Evolutionary conservation across 2,329 filamentous ascomycete genomes (phyloP).

Genomic region (Cladobotryum protrusum): DNA sequence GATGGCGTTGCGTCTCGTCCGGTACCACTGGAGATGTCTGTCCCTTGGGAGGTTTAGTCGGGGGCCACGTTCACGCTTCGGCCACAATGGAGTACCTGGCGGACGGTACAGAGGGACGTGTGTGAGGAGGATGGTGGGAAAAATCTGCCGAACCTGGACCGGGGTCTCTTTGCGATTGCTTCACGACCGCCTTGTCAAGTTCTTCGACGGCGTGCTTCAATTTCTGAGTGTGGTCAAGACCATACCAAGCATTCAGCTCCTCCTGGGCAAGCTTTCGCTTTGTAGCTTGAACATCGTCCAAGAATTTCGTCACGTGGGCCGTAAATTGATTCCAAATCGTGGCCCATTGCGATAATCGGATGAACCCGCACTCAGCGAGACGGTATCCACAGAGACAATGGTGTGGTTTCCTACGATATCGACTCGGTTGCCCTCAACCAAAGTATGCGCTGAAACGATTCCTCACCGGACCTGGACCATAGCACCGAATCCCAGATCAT

Average conservation of each 20-base stretch:
- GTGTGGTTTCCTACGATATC: conserved; percentile 93
- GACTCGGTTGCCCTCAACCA: conserved; percentile 79
- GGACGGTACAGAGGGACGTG: conserved; percentile 86
- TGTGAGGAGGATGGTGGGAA: conserved; percentile 83
- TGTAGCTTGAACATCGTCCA: conserved; percentile 56
- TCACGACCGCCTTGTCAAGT: conserved; percentile 37
- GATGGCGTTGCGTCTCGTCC: conserved; percentile 73
- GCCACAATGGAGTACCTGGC: conserved; percentile 80
- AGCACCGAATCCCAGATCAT: conserved; percentile 86
- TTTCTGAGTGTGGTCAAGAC: conserved; percentile 47
- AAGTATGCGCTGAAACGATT: conserved; percentile 84
- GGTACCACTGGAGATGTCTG: conserved; percentile 46
- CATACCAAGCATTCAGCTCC: conserved; percentile 60
- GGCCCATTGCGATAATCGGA: conserved; percentile 44
- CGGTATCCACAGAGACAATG: conserved; percentile 83
- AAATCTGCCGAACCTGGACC: conserved; percentile 46
- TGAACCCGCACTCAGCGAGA: conserved; percentile 72
- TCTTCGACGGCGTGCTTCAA: conserved; percentile 57
- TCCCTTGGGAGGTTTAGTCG: conserved; percentile 54
- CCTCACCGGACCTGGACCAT: conserved; percentile 75
- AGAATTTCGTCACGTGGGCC: conserved; percentile 66
- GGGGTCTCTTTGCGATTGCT: conserved; percentile 28
- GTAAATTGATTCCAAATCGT: conserved; percentile 60
- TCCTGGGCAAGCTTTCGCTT: conserved; percentile 64
- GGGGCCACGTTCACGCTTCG: conserved; percentile 75